These are phyloP conservation scores for Saturnispora besseyi DNA, from an alignment of 805 yeast genomes.

Conservation along the genomic window DNA sequence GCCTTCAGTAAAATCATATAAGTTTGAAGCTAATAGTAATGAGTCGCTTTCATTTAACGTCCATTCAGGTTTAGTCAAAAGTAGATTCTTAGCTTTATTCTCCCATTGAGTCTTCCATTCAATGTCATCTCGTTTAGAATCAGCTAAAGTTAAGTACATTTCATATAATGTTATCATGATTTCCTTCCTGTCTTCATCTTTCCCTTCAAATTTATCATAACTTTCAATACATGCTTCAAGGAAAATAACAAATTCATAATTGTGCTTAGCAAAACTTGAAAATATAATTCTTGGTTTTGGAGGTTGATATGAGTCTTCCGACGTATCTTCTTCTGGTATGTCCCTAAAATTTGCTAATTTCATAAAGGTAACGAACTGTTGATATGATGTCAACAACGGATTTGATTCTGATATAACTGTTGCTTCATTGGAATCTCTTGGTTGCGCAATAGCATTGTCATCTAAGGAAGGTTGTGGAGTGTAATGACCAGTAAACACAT, in stretches of 20 bases:
- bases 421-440: conserved; percentile 12
- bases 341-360: conserved; percentile 11
- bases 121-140: conserved; percentile 22
- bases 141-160: conserved; percentile 51
- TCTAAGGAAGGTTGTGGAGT: conserved; percentile 31
- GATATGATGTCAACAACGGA: conserved; percentile 48
- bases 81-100: conserved; percentile 48
- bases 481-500: conserved; percentile 83
- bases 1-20: conserved; percentile 45
- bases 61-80: conserved; percentile 33
- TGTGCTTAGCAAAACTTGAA: conserved; percentile 77
- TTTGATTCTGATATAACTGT: conserved; percentile 21
- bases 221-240: conserved; percentile 83
- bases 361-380: conserved; percentile 31
- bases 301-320: conserved; percentile 68
- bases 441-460: conserved; percentile 9
- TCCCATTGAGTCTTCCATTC: conserved; percentile 47
- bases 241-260: conserved; percentile 82
- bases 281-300: conserved; percentile 85
- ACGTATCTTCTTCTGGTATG: conserved; percentile 9
- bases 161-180: conserved; percentile 74
- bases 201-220: conserved; percentile 68
- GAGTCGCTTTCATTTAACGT: conserved; percentile 46
- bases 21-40: conserved; percentile 47
- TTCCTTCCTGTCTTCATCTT: conserved; percentile 58